phyloP scores from a whole-genome alignment of 73 alveolate species.

The Paramecium biaurelia region DNA sequence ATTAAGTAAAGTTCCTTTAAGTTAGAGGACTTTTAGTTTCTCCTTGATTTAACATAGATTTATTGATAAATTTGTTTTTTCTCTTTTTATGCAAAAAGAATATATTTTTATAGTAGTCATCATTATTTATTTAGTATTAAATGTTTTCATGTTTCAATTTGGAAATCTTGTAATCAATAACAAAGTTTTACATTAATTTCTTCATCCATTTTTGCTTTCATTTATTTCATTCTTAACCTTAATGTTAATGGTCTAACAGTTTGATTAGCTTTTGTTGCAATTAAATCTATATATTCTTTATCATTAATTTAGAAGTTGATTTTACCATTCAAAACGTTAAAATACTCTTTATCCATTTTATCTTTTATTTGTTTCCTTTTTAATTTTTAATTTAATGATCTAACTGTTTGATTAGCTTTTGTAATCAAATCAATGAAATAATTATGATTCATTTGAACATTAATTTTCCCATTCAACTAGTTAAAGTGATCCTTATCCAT shows the following conservation, averaged over 20 bases:
- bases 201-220: slow-evolving; percentile 1
- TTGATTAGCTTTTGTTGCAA: neutral
- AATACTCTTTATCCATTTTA: neutral
- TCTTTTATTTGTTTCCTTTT: neutral
- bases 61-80: neutral
- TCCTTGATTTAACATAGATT: neutral
- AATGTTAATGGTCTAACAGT: neutral
- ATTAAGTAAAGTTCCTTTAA: neutral
- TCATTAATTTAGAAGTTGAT: neutral
- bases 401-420: neutral
- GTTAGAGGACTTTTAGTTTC: neutral
- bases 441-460: neutral
- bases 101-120: neutral
- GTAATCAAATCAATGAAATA: neutral
- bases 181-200: neutral
- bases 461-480: neutral
- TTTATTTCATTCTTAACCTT: neutral
- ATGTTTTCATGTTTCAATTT: neutral
- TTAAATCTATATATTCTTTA: neutral
- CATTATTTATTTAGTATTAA: neutral
- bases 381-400: neutral
- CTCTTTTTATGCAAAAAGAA: neutral
- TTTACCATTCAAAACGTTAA: neutral
- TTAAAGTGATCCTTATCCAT: neutral
- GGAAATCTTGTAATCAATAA: neutral